Conservation (phyloP, 1,284 basidiomycete species). For the Sanghuangporus weigelae region DNA sequence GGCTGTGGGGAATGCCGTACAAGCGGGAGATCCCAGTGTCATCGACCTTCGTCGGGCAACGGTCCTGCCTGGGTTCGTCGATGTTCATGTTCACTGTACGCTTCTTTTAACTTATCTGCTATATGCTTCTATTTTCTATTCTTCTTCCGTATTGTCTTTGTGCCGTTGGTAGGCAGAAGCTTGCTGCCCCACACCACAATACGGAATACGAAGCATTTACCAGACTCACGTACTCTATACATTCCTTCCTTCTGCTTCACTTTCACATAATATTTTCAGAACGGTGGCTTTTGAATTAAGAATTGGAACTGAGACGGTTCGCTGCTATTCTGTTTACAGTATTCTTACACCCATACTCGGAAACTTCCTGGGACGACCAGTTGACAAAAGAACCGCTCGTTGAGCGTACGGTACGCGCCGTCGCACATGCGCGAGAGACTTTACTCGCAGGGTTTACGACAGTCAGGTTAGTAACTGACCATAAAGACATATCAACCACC, state of each 20-base stretch:
- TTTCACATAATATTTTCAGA: not conserved
- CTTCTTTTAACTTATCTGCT: constrained; percentile 14
- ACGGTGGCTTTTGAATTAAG: not conserved
- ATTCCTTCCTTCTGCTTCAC: not conserved
- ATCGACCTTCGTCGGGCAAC: constrained; percentile 50
- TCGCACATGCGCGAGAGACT: constrained; percentile 53
- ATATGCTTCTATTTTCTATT: not conserved
- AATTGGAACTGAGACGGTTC: not conserved
- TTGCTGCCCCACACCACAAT: not conserved
- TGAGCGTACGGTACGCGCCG: constrained; percentile 54
- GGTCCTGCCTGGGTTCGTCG: constrained; percentile 61
- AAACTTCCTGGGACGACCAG: constrained; percentile 59
- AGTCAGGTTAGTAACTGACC: constrained; percentile 28
- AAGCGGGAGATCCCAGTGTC: constrained; percentile 11
- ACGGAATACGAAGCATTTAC: not conserved
- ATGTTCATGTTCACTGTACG: constrained; percentile 61
- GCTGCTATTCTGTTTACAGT: constrained; percentile 31
- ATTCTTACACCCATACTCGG: constrained; percentile 57
- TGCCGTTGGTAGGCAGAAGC: not conserved
- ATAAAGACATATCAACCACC: not conserved
- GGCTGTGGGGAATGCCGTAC: constrained; percentile 15
- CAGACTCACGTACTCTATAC: not conserved
- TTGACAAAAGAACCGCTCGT: constrained; percentile 51
- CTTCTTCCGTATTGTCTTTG: not conserved
- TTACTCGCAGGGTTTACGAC: constrained; percentile 63